Evolutionary conservation across 2,329 filamentous ascomycete genomes (phyloP), one percentile per base, ranked within the genome.

Genomic region (Tolypocladium amazonense): DNA sequence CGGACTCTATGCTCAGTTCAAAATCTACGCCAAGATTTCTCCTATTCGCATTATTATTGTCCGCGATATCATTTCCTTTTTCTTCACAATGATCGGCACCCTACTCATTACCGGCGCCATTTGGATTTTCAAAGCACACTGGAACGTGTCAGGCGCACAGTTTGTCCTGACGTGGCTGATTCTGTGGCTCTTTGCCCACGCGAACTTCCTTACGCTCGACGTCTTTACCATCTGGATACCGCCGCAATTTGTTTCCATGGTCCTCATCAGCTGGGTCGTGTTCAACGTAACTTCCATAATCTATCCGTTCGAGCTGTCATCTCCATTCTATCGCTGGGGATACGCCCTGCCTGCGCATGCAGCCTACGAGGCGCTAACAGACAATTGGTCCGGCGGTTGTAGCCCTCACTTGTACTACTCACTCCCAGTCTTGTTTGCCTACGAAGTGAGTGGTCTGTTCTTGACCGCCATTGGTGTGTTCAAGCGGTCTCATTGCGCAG

Each of bases 221-320:
- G 62, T 65, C 30, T 67, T 66, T 55, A 64, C 65, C 1, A 65
- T 67, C n/a, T 67, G 65, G 64, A 43, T 65, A 7, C 65, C 61
- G 18, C 61, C 59, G 23, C 62, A 60, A 7, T 66, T 61, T 43
- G 25, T 66, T 20, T 63, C 65, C 2, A 66, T 67, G 63, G 62
- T 61, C 11, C 62, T 66, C 12, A 50, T 67, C 35, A 43, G 39
- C 14, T 67, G 65, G 64, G 58, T 63, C 9, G 61, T 62, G 23
- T 47, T 66, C 15, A 67, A 66, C 23, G 50, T 65, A 38, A 66
- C 62, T 8, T 66, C 64, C 3, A 62, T 62, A 27, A 45, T 65
- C n/a, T 9, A 61, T 3, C 64, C 64, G 1, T 65, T 65, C 57
- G 56, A 56, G n/a, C n/a, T 65, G 1, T 62, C 61, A 9, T 56